Evolutionary conservation across 1,284 basidiomycete genomes (phyloP), one percentile per base, ranked within the genome.

Genomic region (Trichosporon coremiiforme): DNA sequence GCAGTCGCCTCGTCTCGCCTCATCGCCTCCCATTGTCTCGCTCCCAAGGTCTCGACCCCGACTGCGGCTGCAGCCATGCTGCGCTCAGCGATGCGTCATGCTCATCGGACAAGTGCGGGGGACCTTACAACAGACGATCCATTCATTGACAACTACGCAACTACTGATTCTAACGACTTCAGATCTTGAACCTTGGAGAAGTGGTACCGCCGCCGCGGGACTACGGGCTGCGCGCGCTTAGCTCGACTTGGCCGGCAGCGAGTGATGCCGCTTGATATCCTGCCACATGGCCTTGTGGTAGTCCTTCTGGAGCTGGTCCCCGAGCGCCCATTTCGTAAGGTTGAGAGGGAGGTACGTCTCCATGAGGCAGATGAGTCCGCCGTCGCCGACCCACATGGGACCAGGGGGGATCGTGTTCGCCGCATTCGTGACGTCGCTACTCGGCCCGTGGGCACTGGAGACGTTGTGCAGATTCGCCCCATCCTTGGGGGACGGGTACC

Each of bases 391-490:
- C 50, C 62, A 50, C 29, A 64, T 45, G 29, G 69, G 66, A 2
- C 68, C 68, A 3, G 60, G 17, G 17, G 68, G 68, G 4, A 36
- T 38, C 13, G 66, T 64, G 63, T 64, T 47, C n/a, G 36, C 64
- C 7, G 38, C 38, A 8, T 69, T 38, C 13, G 65, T 66, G 41
- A 50, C 66, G n/a, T 66, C 69, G 29, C 71, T 71, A 63, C 77
- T 77, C 10, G 77, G 77, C 0, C 78, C 77, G 69, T 79, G 78
- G 1, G 78, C 77, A 1, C 74, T 70, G 66, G 74, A 74, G 70
- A 74, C 74, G 53, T 76, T 77, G 71, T 79, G 78, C 65, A 79
- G 67, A 22, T 71, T 75, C 2, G 74, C 75, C 22, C 78, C 78
- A 10, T 73, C 76, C 29, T 50, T 50, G 29, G 65, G 50, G 0